A percentile compares a stretch with the other conserved stretches of the same genome.
Conservation (phyloP, 1,284 basidiomycete species). For the Sanguinoderma infundibulare region DNA sequence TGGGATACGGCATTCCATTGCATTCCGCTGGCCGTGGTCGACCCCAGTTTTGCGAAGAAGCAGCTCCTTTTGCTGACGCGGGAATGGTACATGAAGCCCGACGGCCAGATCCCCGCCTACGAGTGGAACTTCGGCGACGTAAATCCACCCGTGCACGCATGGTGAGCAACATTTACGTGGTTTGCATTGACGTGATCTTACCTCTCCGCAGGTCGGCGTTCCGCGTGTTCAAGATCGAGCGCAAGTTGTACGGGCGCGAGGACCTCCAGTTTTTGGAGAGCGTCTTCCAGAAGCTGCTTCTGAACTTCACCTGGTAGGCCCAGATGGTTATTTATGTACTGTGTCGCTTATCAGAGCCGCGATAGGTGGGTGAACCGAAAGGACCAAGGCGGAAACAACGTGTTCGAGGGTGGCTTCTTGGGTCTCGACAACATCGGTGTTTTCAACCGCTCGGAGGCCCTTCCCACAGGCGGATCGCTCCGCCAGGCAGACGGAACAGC, state of each 20-base stretch:
- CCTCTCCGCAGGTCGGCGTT: slow-evolving; percentile 78
- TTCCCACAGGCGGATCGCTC: slow-evolving; percentile 90
- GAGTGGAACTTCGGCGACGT: slow-evolving; percentile 99
- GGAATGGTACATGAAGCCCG: slow-evolving; percentile 99
- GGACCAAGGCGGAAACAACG: slow-evolving; percentile 92
- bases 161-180: slow-evolving; percentile 49
- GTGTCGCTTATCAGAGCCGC: not conserved
- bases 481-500: slow-evolving; percentile 98
- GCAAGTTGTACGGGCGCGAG: slow-evolving; percentile 90
- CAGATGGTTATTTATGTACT: not conserved
- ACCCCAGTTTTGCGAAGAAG: slow-evolving; percentile 95
- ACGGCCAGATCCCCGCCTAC: slow-evolving; percentile 97
- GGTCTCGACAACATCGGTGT: slow-evolving; percentile 98
- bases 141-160: slow-evolving; percentile 97
- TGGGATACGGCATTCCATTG: slow-evolving; percentile 99
- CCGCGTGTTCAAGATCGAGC: slow-evolving; percentile 97
- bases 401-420: slow-evolving; percentile 98
- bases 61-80: slow-evolving; percentile 95
- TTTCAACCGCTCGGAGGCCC: slow-evolving; percentile 96
- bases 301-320: slow-evolving; percentile 93
- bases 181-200: not conserved
- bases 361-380: slow-evolving; percentile 97
- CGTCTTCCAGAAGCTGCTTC: slow-evolving; percentile 95
- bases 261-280: slow-evolving; percentile 94
- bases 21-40: slow-evolving; percentile 94